These are phyloP conservation scores for Escallonia rubra DNA, from an alignment of 129 eudicot species.

Conservation along the genomic window DNA sequence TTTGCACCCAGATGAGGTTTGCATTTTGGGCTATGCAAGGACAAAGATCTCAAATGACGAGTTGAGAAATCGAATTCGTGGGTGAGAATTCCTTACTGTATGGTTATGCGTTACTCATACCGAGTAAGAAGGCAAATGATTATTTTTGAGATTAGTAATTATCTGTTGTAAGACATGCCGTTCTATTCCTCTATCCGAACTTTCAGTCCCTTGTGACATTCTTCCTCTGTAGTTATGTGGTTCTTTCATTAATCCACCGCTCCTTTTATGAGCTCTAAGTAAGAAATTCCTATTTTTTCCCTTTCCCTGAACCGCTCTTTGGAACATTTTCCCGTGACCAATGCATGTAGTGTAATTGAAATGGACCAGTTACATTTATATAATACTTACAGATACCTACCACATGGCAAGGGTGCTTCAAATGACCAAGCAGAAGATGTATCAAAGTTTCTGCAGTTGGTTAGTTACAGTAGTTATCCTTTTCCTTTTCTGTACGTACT, in stretches of 20 bases:
- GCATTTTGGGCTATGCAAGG: constrained; percentile 94
- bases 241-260: neutral
- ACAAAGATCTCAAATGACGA: constrained; percentile 71
- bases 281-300: neutral
- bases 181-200: too few relatives aligned
- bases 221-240: neutral
- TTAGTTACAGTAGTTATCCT: constrained; percentile 19
- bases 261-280: neutral
- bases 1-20: constrained; percentile 71
- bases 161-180: too few relatives aligned
- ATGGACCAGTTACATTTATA: constrained; percentile 13
- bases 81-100: constrained; percentile 43
- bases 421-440: constrained; percentile 49
- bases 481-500: neutral
- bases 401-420: constrained; percentile 41
- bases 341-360: neutral
- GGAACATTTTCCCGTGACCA: constrained; percentile 1
- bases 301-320: neutral
- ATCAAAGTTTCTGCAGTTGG: constrained; percentile 71
- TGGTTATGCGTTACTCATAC: neutral
- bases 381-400: constrained; percentile 56
- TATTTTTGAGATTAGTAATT: neutral
- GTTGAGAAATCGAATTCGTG: constrained; percentile 76
- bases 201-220: neutral
- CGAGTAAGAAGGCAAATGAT: neutral